Evolutionary conservation across 2,329 filamentous ascomycete species (phyloP), one percentile per base, ranked within the genome.

Genomic region (Phoma sp.): DNA sequence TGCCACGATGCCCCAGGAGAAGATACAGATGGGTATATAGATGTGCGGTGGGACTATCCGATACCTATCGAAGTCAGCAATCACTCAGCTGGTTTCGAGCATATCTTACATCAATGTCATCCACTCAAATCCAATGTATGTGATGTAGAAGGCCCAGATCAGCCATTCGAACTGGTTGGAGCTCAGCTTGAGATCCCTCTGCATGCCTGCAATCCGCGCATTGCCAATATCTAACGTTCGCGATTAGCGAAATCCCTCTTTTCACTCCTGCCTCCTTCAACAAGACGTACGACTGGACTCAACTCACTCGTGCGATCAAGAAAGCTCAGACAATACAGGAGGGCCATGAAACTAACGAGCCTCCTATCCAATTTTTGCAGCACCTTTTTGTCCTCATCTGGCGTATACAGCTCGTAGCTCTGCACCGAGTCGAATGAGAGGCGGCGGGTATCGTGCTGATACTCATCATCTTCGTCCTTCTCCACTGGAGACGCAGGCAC

Each of bases 301-400:
- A 30, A 67, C 72, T 65, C 79, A 92, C 90, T 96, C 14, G 90
- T 93, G 61, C 92, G 83, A 73, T 96, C 92, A 61, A 96, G 76
- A 70, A 96, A 96, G 59, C 87, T 89, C 58, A 96, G 79, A 80
- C 96, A 83, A 71, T 95, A 97, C 10, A 96, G 80, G 54, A 93
- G 72, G 9, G 90, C 89, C 59, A 96, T 82, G 70, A 96, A 96
- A 1, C 90, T 72, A 5, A 96, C 90, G 47, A 97, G 81, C 60
- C 83, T 85, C 51, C 85, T 81, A 72, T 96, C 92, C 62, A 96
- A 86, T 76, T 90, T 92, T 67, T 80, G 81, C 51, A 92, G 80
- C 7, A 96, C 87, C 4, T 80, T 78, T 22, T 73, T 77, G 69
- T 96, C 92, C 72, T 97, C 92, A 48, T 92, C 87, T 2, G 79